Base-by-base conservation (phyloP, 2,329 filamentous ascomycete genomes). In the Coniochaeta sp. region DNA sequence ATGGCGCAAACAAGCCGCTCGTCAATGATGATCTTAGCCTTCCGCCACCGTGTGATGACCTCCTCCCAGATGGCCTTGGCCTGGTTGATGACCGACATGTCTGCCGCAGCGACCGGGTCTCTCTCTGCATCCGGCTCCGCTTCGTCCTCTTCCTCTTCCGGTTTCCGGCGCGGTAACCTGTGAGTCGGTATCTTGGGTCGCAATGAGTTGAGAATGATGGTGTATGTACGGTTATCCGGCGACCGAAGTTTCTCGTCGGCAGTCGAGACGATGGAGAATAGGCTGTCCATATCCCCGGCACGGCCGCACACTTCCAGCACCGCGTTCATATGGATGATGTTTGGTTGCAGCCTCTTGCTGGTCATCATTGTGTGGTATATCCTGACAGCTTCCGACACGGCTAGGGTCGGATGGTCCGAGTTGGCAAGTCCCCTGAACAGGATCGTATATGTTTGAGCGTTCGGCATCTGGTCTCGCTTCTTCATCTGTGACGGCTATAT, bases 321-420 rank as follows among this genome's bases (percentile, higher is more conserved):
- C 11, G 93, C 90, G 71, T 99, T 99, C 64, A 90, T 86, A 69
- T 98, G 95, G 60, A 91, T 89, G 38, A 88, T 89, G 65, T 87
- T 90, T 17, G 90, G 89, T 64, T 86, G 81, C 58, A 96, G 78
- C 8, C 80, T 78, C 1, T 83, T 85, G 38, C 84, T 80, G 5
- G 79, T 80, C 43, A 81, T 80, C 76, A 98, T 89, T 59, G 85
- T 85, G 65, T 90, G 83, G 76, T 96, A 98, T 58, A 96, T 79
- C 61, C 84, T 83, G 54, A 93, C 73, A 0, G 91, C 91, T 65
- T 89, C 87, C 60, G 79, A 72, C 6, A 95, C 81, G 57, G 86
- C 86, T 33, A 84, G 72, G 50, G 81, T 77, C 0, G 80, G 74
- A 61, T 88, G 81, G 1, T 81, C 70, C 17, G 87, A 85, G 47